Base-by-base conservation (phyloP, 768 basidiomycete genomes). In the Boletus barrowsii region DNA sequence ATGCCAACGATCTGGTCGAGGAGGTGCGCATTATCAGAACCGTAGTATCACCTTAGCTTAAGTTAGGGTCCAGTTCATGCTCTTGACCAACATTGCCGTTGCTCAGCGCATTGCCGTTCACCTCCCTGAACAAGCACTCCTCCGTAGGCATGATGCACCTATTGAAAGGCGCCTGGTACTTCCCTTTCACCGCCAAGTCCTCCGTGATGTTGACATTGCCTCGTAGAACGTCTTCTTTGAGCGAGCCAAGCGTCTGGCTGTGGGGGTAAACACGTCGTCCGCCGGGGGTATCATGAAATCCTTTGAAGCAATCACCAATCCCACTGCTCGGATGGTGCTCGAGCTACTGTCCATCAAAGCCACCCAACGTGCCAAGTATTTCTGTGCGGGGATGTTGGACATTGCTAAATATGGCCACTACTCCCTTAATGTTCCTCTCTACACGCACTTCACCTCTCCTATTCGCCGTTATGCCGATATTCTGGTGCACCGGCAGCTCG, bases 321-420 rank as follows among this genome's bases (percentile, higher is more conserved):
- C 86, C 9, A 83, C 84, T 49, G 87, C 87, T 53, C 86, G 85
- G 53, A 75, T 82, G 47, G 79, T 94, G n/a, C 76, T 99, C 10
- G 86, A 94, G 70, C 68, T 97, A 33, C 77, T 98, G 40, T 84
- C 86, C 15, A 85, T 83, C 69, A 97, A 97, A 72, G 88, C 93
- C n/a, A 98, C 94, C 56, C 89, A 93, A 55, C 83, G 87, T 48
- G 93, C 97, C 61, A 95, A 94, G 72, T 99, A 99, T 73, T 98
- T 98, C 85, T 99, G 97, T 68, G 83, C 94, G 24, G 97, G 97
- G 58, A 98, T 98, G 96, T 78, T 99, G 62, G 97, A 99, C 72
- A 99, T 99, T 65, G 93, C 94, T 40, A 98, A 98, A 76, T 99
- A 98, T 66, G 75, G 83, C 30, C 97, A 99, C 72, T 98, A 92